Conservation (phyloP, 2,329 filamentous ascomycete genomes). For the Hymenoscyphus albidus region DNA sequence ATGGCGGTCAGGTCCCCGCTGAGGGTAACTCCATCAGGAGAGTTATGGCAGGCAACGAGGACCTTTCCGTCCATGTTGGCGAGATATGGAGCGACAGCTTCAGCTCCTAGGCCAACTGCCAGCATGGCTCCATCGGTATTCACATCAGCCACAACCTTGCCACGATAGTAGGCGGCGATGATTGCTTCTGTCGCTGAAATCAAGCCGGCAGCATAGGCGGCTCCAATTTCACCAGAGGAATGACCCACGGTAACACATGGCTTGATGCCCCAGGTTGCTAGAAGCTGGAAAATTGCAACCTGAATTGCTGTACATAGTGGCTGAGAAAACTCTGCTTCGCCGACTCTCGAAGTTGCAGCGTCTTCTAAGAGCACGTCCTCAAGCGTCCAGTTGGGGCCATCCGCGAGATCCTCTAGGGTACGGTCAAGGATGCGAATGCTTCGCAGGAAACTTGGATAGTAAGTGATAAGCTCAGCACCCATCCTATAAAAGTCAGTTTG, state of each 20-base stretch:
- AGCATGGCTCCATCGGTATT: not conserved
- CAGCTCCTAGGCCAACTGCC: slow-evolving; percentile 1
- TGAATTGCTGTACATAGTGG: slow-evolving; percentile 24
- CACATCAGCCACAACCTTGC: not conserved
- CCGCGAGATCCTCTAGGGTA: too few species aligned
- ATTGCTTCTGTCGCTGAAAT: not conserved
- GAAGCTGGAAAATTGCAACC: slow-evolving; percentile 24
- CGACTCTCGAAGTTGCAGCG: slow-evolving; percentile 22
- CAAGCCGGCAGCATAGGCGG: not conserved
- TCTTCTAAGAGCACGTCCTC: slow-evolving; percentile 18
- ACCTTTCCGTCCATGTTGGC: not conserved
- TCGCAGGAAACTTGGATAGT: too few species aligned
- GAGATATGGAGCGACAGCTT: slow-evolving; percentile 9
- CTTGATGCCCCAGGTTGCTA: slow-evolving; percentile 18
- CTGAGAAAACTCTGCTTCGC: slow-evolving; percentile 16
- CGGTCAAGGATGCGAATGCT: too few species aligned
- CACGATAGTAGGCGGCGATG: not conserved
- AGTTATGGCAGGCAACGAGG: slow-evolving; percentile 28
- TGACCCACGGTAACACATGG: slow-evolving; percentile 17
- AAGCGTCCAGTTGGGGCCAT: slow-evolving; percentile 5
- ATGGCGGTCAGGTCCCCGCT: slow-evolving; percentile 12
- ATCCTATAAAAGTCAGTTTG: too few species aligned
- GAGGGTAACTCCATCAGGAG: slow-evolving; percentile 28
- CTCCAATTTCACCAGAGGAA: slow-evolving; percentile 4
- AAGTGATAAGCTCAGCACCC: too few species aligned